Base-by-base conservation (phyloP, 176 grass and related monocot species). In the Oryza meridionalis region DNA sequence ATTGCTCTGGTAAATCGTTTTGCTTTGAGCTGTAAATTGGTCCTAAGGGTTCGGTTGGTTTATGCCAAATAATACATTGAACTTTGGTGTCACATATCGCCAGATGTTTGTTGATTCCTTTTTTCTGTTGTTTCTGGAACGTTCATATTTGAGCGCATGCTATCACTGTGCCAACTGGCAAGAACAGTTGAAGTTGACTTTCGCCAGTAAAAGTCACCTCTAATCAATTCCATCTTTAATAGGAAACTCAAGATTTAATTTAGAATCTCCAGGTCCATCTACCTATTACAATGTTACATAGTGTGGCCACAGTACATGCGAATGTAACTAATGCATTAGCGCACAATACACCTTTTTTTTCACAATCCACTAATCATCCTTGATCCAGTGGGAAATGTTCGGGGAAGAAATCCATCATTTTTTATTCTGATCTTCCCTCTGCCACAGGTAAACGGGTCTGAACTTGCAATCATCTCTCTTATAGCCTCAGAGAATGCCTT, bases 391-490 rank as follows among this genome's bases (percentile, higher is more conserved):
- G 46, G 13, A 49, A 49, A 49, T 55, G 4, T 55, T 55, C 1
- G 6, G 51, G 51, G 51, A 55, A 55, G 51, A 6, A 55, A 55
- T 9, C 35, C 50, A 19, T 72, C 77, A 81, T 31, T 87, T 72
- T 70, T 65, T 31, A 55, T 42, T 85, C 45, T 75, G 47, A 40
- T 11, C 62, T 73, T 66, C 67, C 17, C 33, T 77, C 63, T 35
- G 38, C 69, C 24, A 43, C 68, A 98, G 96, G 89, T 95, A 67
- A 95, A 88, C 85, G 96, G 93, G 72, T 93, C 91, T 83, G 96
- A 98, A 86, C 82, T 93, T 70, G 91, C 83, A 51, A 84, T 95
- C 70, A 86, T 98, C 29, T 95, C 96, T 77, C 85, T 91, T 90
- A 71, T 88, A 69, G 64, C 86, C 26, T 83, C 88, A 64, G 91